Percentiles rank a stretch among this genome's conserved stretches.
These are phyloP conservation scores for Zhuliangozyma blackwelliae DNA, from an alignment of 1,139 yeast species.

Conservation along the genomic window DNA sequence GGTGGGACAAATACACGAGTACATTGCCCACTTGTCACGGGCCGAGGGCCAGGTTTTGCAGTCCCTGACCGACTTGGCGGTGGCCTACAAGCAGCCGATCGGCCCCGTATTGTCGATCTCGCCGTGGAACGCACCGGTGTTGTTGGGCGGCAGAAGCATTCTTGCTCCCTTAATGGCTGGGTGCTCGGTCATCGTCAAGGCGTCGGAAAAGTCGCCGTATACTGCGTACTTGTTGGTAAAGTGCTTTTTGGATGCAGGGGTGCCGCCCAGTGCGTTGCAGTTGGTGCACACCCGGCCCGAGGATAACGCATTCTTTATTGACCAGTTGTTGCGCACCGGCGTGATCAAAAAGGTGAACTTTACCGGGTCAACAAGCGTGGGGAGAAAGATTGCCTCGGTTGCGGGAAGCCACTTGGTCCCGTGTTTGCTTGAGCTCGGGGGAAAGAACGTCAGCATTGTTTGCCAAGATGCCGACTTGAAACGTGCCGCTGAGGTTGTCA, in stretches of 20 bases:
- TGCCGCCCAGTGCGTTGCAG: slow-evolving; percentile 31
- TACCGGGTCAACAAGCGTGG: slow-evolving; percentile 42
- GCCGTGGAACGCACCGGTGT: slow-evolving; percentile 49
- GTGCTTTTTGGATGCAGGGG: slow-evolving; percentile 34
- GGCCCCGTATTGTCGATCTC: slow-evolving; percentile 45
- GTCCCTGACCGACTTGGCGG: slow-evolving; percentile 22
- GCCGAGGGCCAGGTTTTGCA: slow-evolving; percentile 23
- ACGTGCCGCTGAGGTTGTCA: slow-evolving; percentile 24
- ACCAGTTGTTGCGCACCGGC: slow-evolving; percentile 22
- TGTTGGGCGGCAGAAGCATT: slow-evolving; percentile 35
- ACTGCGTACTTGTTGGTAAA: slow-evolving; percentile 26
- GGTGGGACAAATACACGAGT: slow-evolving; percentile 21
- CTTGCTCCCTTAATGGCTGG: slow-evolving; percentile 48
- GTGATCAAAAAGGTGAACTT: slow-evolving; percentile 34
- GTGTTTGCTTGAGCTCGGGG: slow-evolving; percentile 39
- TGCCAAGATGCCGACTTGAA: slow-evolving; percentile 29
- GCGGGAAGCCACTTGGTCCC: slow-evolving; percentile 38
- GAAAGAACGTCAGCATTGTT: slow-evolving; percentile 36
- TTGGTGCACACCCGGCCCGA: slow-evolving; percentile 29
- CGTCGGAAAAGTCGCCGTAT: slow-evolving; percentile 35
- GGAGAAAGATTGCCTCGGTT: slow-evolving; percentile 25
- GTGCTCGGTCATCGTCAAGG: slow-evolving; percentile 41
- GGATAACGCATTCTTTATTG: slow-evolving; percentile 21
- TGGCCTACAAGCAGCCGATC: slow-evolving; percentile 32
- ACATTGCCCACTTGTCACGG: slow-evolving; percentile 15